A percentile compares a stretch with the other conserved stretches of the same genome.
phyloP scores from a whole-genome alignment of 2,329 filamentous ascomycete genomes.

The Scedosporium boydii region DNA sequence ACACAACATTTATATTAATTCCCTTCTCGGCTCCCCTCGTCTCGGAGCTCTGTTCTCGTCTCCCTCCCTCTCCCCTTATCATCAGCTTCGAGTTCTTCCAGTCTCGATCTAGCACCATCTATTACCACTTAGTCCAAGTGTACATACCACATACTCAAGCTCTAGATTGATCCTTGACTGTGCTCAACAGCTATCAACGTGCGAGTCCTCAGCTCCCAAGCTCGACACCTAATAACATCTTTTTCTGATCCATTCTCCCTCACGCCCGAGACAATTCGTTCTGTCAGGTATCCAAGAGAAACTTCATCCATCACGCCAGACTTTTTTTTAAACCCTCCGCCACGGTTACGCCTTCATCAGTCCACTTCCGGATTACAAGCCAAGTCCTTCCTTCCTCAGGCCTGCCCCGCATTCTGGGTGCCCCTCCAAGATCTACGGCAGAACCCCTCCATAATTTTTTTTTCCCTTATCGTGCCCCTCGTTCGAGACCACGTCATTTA shows the following conservation, averaged over 20 bases:
- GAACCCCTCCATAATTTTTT: background rate
- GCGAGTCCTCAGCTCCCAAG: background rate
- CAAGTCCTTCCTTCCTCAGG: background rate
- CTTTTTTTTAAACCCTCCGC: no score
- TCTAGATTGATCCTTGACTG: background rate
- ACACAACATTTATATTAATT: background rate
- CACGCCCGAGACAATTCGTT: no score
- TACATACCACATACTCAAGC: background rate
- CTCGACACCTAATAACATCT: background rate
- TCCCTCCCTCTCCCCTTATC: background rate
- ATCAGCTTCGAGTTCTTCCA: background rate
- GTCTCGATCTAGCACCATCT: background rate
- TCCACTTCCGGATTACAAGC: no score
- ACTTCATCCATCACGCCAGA: no score
- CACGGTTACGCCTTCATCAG: no score
- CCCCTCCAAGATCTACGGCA: background rate
- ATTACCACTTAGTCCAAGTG: background rate
- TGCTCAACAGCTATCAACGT: background rate
- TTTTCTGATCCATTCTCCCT: no score
- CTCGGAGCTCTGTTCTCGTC: background rate
- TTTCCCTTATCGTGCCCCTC: background rate
- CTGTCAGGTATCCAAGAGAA: no score
- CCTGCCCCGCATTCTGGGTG: background rate
- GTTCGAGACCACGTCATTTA: background rate
- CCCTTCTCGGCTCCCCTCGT: background rate